phyloP scores from a whole-genome alignment of 192 early-diverging fungal species.

The Coemansia sp. region DNA sequence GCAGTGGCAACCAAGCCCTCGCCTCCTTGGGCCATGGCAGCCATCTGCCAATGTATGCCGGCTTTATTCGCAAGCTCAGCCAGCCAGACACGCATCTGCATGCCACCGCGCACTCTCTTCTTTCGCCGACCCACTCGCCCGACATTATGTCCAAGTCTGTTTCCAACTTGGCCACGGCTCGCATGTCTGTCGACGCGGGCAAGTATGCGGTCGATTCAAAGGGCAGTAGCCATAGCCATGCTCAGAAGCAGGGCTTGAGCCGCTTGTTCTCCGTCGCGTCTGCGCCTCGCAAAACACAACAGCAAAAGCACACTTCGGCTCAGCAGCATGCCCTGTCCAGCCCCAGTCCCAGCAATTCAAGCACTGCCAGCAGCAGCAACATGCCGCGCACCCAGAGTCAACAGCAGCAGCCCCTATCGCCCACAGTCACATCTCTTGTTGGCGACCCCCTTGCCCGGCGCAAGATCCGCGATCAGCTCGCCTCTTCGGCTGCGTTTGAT shows the following conservation, averaged over 20 bases:
- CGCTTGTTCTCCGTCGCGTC: slow-evolving; percentile 33
- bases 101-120: slow-evolving; percentile 3
- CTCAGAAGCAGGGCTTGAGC: slow-evolving; percentile 24
- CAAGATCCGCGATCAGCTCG: slow-evolving; percentile 46
- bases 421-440: slow-evolving; percentile 32
- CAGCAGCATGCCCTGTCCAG: neutral
- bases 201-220: slow-evolving; percentile 8
- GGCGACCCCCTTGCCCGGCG: slow-evolving; percentile 39
- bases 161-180: slow-evolving; percentile 19
- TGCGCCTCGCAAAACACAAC: slow-evolving; percentile 23
- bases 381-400: neutral
- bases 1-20: neutral
- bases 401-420: slow-evolving; percentile 18
- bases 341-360: slow-evolving; percentile 5
- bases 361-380: neutral
- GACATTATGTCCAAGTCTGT: slow-evolving; percentile 38
- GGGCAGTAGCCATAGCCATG: neutral
- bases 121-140: slow-evolving; percentile 24
- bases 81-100: slow-evolving; percentile 34
- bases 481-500: slow-evolving; percentile 40
- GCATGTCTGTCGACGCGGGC: slow-evolving; percentile 26
- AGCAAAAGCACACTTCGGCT: slow-evolving; percentile 3
- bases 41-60: slow-evolving; percentile 2
- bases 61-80: slow-evolving; percentile 39
- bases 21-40: neutral